Evolutionary conservation across 257 asterid species (phyloP).

Genomic region (Gentiana dahurica): DNA sequence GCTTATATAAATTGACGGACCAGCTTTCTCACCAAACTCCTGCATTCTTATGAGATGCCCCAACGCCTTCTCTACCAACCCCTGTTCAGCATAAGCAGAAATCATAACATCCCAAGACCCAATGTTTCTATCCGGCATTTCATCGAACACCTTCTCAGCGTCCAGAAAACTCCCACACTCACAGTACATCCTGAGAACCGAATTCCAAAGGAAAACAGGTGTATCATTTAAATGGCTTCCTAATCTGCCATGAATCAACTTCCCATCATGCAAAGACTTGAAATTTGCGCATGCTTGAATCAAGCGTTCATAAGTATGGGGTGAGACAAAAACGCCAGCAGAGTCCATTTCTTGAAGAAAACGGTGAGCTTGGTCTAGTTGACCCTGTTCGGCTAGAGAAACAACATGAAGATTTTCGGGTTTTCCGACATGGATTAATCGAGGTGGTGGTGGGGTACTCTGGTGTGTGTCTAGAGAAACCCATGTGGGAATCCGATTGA

Average conservation of each 20-base stretch:
- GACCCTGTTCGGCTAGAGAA: constrained; percentile 38
- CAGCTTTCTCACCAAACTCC: constrained; percentile 12
- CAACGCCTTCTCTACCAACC: constrained; percentile 22
- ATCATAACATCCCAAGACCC: constrained; percentile 34
- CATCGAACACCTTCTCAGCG: constrained; percentile 37
- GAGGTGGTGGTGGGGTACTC: constrained; percentile 7
- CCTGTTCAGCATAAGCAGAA: constrained; percentile 32
- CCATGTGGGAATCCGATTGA: constrained; percentile 32
- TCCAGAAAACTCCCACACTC: constrained; percentile 29
- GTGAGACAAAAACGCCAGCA: constrained; percentile 21
- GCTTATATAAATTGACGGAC: constrained; percentile 19
- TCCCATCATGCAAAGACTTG: constrained; percentile 29
- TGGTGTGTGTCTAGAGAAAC: constrained; percentile 24
- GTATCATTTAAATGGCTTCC: constrained; percentile 8
- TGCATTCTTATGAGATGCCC: constrained; percentile 18
- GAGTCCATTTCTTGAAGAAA: constrained; percentile 40
- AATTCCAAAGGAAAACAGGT: constrained; percentile 22
- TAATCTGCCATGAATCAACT: constrained; percentile 21
- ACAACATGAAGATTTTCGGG: constrained; percentile 42
- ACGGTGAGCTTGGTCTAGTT: constrained; percentile 38
- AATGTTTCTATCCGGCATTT: constrained; percentile 28
- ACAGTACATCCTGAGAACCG: constrained; percentile 24
- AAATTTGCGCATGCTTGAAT: constrained; percentile 30
- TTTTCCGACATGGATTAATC: constrained; percentile 10
- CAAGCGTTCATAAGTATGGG: constrained; percentile 31